Percentiles rank a stretch among this genome's conserved stretches.
Evolutionary conservation across 208 protist genomes (phyloP).

Genomic region (Leishmania braziliensis): DNA sequence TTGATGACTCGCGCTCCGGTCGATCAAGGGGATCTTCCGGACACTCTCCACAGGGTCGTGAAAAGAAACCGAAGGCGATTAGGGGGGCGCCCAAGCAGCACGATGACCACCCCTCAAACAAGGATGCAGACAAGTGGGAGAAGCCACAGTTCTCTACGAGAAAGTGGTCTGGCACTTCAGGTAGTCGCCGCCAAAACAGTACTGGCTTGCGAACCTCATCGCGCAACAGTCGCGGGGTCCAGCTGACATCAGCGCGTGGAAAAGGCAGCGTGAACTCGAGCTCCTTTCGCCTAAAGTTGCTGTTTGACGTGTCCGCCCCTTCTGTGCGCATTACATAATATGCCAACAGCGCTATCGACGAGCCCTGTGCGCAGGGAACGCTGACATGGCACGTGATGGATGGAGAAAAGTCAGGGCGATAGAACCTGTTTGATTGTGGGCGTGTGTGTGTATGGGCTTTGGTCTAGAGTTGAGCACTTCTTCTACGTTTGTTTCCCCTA

Average conservation of each 20-base stretch:
- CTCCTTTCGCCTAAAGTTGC: slow-evolving; percentile 36
- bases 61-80: background rate
- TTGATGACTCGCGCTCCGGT: background rate
- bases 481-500: background rate
- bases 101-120: background rate
- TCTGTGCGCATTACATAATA: slow-evolving; percentile 9
- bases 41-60: background rate
- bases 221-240: slow-evolving; percentile 15
- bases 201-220: slow-evolving; percentile 8
- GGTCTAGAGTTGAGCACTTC: background rate
- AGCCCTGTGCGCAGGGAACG: background rate
- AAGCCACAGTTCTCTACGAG: slow-evolving; percentile 4
- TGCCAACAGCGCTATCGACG: no score
- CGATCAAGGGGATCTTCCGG: background rate
- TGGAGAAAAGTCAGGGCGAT: background rate
- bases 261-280: slow-evolving; percentile 17
- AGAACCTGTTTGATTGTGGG: background rate
- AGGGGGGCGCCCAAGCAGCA: background rate
- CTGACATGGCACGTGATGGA: background rate
- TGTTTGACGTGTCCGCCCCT: slow-evolving; percentile 40
- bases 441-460: background rate
- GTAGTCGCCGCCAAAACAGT: slow-evolving; percentile 5
- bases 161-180: background rate
- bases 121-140: slow-evolving; percentile 1
- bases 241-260: slow-evolving; percentile 6